Percentiles rank a stretch among this genome's conserved stretches.
phyloP scores from a whole-genome alignment of 1,139 yeast genomes.

The Yamadazyma triangularis region DNA sequence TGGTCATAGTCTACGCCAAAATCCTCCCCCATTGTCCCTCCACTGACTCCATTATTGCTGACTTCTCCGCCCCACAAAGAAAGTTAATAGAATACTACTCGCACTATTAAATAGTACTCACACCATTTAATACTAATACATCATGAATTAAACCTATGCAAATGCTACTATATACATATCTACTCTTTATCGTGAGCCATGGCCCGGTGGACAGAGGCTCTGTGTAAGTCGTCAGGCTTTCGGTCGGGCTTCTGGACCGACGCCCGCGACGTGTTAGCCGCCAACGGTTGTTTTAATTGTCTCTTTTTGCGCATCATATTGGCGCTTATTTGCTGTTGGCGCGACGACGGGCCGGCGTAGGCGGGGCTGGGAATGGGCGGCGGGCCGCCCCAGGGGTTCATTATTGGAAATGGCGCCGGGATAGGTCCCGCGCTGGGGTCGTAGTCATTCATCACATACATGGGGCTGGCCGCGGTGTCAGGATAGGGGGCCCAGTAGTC shows the following conservation, averaged over 20 bases:
- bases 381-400: not conserved
- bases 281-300: constrained; percentile 7
- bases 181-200: no score
- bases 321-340: constrained; percentile 13
- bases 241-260: not conserved
- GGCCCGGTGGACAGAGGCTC: no score
- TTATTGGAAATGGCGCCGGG: not conserved
- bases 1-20: no score
- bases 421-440: no score
- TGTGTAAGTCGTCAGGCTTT: no score
- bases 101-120: no score
- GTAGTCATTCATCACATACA: no score
- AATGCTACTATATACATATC: no score
- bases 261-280: not conserved
- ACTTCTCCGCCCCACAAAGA: constrained; percentile 9
- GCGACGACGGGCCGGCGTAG: constrained; percentile 1
- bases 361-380: constrained; percentile 3
- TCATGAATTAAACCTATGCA: no score
- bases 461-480: no score
- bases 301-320: constrained; percentile 13
- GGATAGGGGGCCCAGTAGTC: not conserved
- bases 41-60: constrained; percentile 1
- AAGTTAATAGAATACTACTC: constrained; percentile 13
- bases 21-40: no score
- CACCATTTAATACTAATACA: no score